Evolutionary conservation across 2,329 filamentous ascomycete species (phyloP).

Genomic region (Colletotrichum eleusines): DNA sequence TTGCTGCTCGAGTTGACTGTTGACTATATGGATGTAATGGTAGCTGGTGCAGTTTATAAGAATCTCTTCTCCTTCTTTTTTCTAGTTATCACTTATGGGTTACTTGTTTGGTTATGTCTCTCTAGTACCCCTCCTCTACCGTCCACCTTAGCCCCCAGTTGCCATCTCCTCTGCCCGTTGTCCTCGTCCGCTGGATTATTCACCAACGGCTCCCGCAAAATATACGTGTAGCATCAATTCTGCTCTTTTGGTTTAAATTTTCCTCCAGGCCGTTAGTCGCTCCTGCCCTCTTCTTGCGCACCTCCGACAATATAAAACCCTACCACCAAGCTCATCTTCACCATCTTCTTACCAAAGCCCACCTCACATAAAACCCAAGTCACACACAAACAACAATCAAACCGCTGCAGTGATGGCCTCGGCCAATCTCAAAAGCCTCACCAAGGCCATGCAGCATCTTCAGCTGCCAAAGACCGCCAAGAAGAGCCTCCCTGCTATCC

Average conservation of each 20-base stretch:
- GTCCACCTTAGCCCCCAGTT: background rate
- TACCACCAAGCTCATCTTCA: background rate
- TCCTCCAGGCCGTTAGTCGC: background rate
- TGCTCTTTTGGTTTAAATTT: background rate
- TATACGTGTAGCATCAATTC: background rate
- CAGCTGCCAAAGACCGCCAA: background rate
- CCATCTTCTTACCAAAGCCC: background rate
- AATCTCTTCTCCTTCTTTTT: no score
- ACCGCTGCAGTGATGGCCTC: background rate
- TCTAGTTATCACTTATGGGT: no score
- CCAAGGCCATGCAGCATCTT: background rate
- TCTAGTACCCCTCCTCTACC: no score
- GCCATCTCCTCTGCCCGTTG: background rate
- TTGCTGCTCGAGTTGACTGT: no score
- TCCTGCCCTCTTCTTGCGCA: background rate
- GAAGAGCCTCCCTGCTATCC: background rate
- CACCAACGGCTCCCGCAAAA: background rate
- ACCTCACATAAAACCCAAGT: background rate
- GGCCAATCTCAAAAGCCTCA: background rate
- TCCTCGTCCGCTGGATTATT: background rate
- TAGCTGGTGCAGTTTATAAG: no score
- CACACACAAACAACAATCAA: background rate
- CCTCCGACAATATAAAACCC: background rate
- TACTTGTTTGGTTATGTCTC: no score
- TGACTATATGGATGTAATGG: no score